A percentile compares a stretch with the other conserved stretches of the same genome.
Evolutionary conservation across 2,329 filamentous ascomycete species (phyloP).

Genomic region (Calycina marina): DNA sequence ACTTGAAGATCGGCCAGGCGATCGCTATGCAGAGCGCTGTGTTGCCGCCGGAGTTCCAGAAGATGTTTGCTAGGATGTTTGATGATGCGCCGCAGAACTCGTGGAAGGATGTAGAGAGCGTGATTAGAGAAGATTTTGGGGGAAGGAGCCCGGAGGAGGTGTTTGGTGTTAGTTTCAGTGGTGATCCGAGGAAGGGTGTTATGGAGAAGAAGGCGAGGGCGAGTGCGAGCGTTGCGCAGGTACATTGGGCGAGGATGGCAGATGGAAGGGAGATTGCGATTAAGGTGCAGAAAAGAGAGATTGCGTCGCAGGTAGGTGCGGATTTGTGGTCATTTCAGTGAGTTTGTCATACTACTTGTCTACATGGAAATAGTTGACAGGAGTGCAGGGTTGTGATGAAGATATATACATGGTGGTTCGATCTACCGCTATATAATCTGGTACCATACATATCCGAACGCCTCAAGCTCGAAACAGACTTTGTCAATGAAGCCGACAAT

Average conservation of each 20-base stretch:
- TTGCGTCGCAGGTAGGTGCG: slow-evolving; percentile 80
- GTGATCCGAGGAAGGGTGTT: slow-evolving; percentile 45
- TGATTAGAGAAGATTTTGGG: slow-evolving; percentile 82
- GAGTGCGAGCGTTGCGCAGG: slow-evolving; percentile 81
- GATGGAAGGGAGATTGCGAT: slow-evolving; percentile 88
- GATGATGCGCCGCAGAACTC: slow-evolving; percentile 90
- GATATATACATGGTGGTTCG: slow-evolving; percentile 77
- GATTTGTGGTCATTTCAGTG: slow-evolving; percentile 91
- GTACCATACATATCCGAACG: slow-evolving; percentile 89
- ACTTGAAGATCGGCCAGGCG: slow-evolving; percentile 95
- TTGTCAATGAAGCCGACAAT: slow-evolving; percentile 81
- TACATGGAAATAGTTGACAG: too few species aligned
- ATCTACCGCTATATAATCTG: slow-evolving; percentile 80
- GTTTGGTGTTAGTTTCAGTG: slow-evolving; percentile 73
- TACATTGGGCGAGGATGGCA: slow-evolving; percentile 78
- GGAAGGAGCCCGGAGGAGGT: slow-evolving; percentile 73
- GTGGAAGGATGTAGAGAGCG: slow-evolving; percentile 73
- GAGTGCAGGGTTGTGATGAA: slow-evolving; percentile 64
- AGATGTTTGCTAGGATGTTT: slow-evolving; percentile 94
- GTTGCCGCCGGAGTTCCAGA: slow-evolving; percentile 84
- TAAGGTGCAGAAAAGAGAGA: slow-evolving; percentile 94
- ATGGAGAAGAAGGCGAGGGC: slow-evolving; percentile 58
- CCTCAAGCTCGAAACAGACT: slow-evolving; percentile 88
- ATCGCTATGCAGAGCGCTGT: slow-evolving; percentile 97
- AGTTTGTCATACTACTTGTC: too few species aligned